phyloP scores from a whole-genome alignment of 1,284 basidiomycete genomes.

The Apiotrichum gracile region DNA sequence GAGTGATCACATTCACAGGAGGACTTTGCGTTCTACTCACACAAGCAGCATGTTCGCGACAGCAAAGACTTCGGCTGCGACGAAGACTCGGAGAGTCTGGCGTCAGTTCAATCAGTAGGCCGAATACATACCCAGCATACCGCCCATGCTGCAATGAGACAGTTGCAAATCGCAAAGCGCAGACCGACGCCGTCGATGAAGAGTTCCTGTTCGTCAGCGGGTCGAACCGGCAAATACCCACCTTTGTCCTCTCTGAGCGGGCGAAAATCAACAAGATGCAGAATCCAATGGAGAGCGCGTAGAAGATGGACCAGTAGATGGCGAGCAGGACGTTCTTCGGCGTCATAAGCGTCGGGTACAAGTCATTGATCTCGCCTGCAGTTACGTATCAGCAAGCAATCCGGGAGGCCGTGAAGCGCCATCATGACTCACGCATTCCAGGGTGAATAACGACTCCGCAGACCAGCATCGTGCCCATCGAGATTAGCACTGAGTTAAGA shows the following conservation, averaged over 20 bases:
- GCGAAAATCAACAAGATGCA: conserved; percentile 67
- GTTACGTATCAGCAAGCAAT: neutral
- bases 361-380: conserved; percentile 54
- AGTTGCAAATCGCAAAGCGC: conserved; percentile 70
- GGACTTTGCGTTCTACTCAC: conserved; percentile 20
- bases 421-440: conserved; percentile 30
- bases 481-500: conserved; percentile 28
- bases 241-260: conserved; percentile 72
- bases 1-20: neutral
- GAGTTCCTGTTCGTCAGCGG: conserved; percentile 49
- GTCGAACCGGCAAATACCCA: conserved; percentile 27
- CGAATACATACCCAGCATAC: conserved; percentile 61
- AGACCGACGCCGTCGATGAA: conserved; percentile 70
- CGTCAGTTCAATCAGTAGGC: neutral
- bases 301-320: conserved; percentile 56
- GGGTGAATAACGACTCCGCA: conserved; percentile 43
- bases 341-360: conserved; percentile 65
- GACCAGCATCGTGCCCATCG: conserved; percentile 35
- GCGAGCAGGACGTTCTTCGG: conserved; percentile 61
- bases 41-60: conserved; percentile 44
- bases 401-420: neutral
- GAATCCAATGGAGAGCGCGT: conserved; percentile 60
- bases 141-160: conserved; percentile 75
- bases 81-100: conserved; percentile 44
- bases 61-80: conserved; percentile 39